phyloP scores from a whole-genome alignment of 2,329 filamentous ascomycete species.

The Xylaria sp. region DNA sequence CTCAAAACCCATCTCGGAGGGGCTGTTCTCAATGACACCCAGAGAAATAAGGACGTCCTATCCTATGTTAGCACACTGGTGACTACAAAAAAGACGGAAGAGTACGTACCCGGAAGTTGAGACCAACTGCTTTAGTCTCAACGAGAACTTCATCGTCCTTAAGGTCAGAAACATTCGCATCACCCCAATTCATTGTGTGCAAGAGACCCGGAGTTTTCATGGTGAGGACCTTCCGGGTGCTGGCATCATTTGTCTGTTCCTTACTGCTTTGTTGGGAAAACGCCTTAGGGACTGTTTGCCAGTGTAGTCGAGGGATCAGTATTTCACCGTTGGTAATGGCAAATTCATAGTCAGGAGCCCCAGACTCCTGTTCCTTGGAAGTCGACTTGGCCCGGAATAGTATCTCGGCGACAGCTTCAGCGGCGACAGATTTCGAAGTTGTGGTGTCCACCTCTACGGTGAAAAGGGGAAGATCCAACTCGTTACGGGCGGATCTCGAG shows the following conservation, averaged over 20 bases:
- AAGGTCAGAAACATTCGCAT: not conserved
- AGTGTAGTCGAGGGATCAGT: not conserved
- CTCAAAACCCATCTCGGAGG: conserved; percentile 1
- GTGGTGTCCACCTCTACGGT: not conserved
- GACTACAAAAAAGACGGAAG: not conserved
- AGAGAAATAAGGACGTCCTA: not conserved
- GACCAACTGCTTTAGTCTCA: not conserved
- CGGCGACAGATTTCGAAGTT: not conserved
- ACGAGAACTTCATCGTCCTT: not conserved
- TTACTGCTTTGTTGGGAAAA: not conserved
- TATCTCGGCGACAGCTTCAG: not conserved
- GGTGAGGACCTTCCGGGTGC: not conserved
- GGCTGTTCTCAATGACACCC: not conserved
- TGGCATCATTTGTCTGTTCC: not conserved
- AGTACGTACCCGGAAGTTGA: not conserved
- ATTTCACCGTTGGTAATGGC: not conserved
- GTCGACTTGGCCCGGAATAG: not conserved
- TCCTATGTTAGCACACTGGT: not conserved
- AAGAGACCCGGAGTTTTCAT: conserved; percentile 1
- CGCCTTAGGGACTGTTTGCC: not conserved
- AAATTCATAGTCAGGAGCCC: conserved; percentile 1
- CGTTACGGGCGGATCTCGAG: not conserved
- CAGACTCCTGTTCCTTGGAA: not conserved
- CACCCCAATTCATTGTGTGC: not conserved
- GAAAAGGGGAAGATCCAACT: not conserved